Percentiles rank a stretch among this genome's conserved stretches.
Evolutionary conservation across 108 stramenopile genomes (phyloP).

Genomic region (Schizochytrium sp.): DNA sequence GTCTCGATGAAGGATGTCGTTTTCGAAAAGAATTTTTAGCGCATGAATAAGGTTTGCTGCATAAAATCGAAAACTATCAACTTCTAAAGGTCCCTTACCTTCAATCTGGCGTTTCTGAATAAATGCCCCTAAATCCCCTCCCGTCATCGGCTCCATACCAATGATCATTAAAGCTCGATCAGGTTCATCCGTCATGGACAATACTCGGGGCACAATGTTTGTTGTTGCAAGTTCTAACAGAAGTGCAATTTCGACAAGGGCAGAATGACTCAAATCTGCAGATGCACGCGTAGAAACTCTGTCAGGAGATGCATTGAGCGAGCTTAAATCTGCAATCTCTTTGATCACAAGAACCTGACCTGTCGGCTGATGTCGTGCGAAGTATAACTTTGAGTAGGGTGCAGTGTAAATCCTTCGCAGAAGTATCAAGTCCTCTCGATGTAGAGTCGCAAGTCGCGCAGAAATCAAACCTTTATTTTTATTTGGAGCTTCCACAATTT

Average conservation of each 20-base stretch:
- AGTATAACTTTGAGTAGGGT: constrained; percentile 31
- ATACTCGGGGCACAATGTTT: constrained; percentile 2
- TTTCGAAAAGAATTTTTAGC: constrained; percentile 47
- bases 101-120: not conserved
- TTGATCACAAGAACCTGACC: not conserved
- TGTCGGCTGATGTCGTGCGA: not conserved
- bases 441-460: not conserved
- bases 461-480: not conserved
- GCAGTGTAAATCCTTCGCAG: not conserved
- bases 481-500: not conserved
- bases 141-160: constrained; percentile 1
- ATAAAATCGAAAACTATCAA: not conserved
- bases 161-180: not conserved
- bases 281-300: not conserved
- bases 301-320: not conserved
- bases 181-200: constrained; percentile 19
- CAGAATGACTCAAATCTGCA: constrained; percentile 12
- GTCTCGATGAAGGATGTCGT: constrained; percentile 27
- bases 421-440: not conserved
- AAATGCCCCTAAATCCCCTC: constrained; percentile 5
- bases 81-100: not conserved
- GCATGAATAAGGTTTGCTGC: constrained; percentile 25
- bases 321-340: not conserved
- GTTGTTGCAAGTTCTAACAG: not conserved
- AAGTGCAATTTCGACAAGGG: not conserved